Evolutionary conservation across 1,139 yeast genomes (phyloP).

Genomic region (Debaryomycetaceae sp.): DNA sequence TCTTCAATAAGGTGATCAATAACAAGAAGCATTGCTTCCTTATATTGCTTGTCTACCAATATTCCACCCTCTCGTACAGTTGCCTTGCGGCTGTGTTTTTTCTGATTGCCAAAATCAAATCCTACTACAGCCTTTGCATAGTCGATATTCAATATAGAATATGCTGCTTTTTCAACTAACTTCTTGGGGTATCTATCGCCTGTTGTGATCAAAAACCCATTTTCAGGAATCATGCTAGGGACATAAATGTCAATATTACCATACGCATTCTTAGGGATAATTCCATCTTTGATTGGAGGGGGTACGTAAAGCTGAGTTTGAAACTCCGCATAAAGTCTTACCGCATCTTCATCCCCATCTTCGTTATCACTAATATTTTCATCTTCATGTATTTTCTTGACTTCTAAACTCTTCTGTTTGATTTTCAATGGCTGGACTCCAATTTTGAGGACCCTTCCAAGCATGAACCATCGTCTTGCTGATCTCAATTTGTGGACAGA

Average conservation of each 20-base stretch:
- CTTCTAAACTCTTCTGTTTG: slow-evolving; percentile 12
- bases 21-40: slow-evolving; percentile 63
- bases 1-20: slow-evolving; percentile 54
- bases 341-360: slow-evolving; percentile 47
- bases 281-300: slow-evolving; percentile 61
- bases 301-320: slow-evolving; percentile 75
- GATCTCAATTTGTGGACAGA: slow-evolving; percentile 64
- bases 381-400: slow-evolving; percentile 27
- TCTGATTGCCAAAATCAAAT: slow-evolving; percentile 62
- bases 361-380: slow-evolving; percentile 46
- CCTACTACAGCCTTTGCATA: slow-evolving; percentile 87
- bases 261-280: slow-evolving; percentile 68
- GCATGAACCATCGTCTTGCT: slow-evolving; percentile 83
- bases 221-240: slow-evolving; percentile 77
- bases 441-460: slow-evolving; percentile 69
- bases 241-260: slow-evolving; percentile 82
- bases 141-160: slow-evolving; percentile 57
- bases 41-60: slow-evolving; percentile 60
- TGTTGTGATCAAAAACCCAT: slow-evolving; percentile 57
- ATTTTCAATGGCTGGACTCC: slow-evolving; percentile 67
- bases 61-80: slow-evolving; percentile 76
- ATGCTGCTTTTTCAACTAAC: slow-evolving; percentile 67
- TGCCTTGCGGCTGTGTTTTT: slow-evolving; percentile 33
- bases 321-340: slow-evolving; percentile 65
- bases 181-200: slow-evolving; percentile 32